phyloP scores from a whole-genome alignment of 2,329 filamentous ascomycete genomes.

The Onygena corvina region DNA sequence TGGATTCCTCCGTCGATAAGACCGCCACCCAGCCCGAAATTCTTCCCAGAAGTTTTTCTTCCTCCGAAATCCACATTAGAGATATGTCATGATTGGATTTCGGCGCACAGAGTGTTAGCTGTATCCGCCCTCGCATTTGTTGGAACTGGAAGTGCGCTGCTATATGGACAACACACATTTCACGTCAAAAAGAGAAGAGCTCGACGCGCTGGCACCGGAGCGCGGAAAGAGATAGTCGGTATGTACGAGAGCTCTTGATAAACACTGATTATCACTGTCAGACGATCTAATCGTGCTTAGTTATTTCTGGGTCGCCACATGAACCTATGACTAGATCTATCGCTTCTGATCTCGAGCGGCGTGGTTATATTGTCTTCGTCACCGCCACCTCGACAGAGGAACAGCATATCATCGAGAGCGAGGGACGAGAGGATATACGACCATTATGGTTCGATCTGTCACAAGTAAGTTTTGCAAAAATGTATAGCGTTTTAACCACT shows the following conservation, averaged over 20 bases:
- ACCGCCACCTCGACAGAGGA: conserved; percentile 78
- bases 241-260: conserved; percentile 18
- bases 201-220: conserved; percentile 66
- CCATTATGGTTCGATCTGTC: conserved; percentile 73
- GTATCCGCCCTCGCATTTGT: conserved; percentile 59
- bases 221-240: conserved; percentile 68
- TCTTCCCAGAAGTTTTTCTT: conserved; percentile 20
- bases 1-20: conserved; percentile 64
- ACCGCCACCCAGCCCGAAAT: conserved; percentile 30
- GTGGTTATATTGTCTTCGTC: conserved; percentile 87
- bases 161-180: conserved; percentile 50
- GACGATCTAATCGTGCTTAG: conserved; percentile 30
- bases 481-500: not conserved
- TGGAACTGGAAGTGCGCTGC: conserved; percentile 49
- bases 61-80: conserved; percentile 39
- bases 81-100: conserved; percentile 57
- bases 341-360: conserved; percentile 72
- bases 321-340: conserved; percentile 75
- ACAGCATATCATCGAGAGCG: conserved; percentile 61
- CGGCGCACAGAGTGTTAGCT: conserved; percentile 59
- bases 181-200: conserved; percentile 56
- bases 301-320: conserved; percentile 77
- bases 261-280: not conserved
- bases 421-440: conserved; percentile 69
- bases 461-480: conserved; percentile 23